Base-by-base conservation (phyloP, 305 asterid genomes). In the Solanum chacoense region DNA sequence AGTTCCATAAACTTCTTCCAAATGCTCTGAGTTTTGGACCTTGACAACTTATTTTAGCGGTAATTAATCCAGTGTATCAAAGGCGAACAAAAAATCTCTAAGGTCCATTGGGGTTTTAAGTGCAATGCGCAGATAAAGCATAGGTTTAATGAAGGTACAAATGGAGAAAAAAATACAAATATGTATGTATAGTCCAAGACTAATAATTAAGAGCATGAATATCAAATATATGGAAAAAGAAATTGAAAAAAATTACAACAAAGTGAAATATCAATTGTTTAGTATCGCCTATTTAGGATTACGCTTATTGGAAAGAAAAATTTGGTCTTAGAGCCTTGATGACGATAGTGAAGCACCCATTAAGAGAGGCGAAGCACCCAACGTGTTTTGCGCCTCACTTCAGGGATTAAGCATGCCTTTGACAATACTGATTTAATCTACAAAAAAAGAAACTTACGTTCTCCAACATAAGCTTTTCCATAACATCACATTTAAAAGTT, bases 1-100 rank as follows among this genome's bases (percentile, higher is more conserved):
- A 77, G 84, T 26, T 87, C 65, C 89, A 77, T 77, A 87, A 76
- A 75, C 12, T 55, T 75, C 75, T 87, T 40, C 85, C 76, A 86
- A 42, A 72, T 42, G 69, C 69, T 45, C 85, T 29, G 28, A 87
- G 72, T 42, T 32, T 65, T 55, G 74, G 31, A 50, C 73, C 40
- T 50, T 31, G 74, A 29, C 37, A 50, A 50, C 74, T 11, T 32
- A 83, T 83, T 72, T 32, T 87, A 73, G 35, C 89, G 4, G 45
- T 34, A 87, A 40, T 34, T 22, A 34, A 87, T 38, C 14, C 3
- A 16, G 8, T 73, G 38, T 31, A 73, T 31, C 40, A 73, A 31
- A 16, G 11, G 78, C 37, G 6, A 29, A 73, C 40, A 73, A 31
- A 29, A 72, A 16, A 31, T 22, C 24, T 73, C 26, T 31, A 31